phyloP scores from a whole-genome alignment of 495 filamentous ascomycete genomes.

The Hypoxylon lenormandii region DNA sequence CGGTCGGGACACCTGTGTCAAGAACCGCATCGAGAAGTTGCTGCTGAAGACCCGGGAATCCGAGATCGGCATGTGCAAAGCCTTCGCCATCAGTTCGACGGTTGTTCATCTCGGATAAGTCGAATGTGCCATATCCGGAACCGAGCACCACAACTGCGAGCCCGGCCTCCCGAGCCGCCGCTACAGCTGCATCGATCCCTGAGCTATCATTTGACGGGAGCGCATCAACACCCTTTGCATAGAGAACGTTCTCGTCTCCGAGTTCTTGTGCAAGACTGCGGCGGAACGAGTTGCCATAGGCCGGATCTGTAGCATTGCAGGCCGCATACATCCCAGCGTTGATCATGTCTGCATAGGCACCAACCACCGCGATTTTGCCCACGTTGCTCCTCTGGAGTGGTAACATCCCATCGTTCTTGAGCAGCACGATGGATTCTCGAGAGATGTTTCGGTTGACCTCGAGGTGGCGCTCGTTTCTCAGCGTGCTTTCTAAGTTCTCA shows the following conservation, averaged over 20 bases:
- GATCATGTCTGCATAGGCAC: constrained; percentile 33
- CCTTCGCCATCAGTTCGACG: constrained; percentile 25
- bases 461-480: constrained; percentile 23
- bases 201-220: constrained; percentile 19
- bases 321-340: constrained; percentile 33
- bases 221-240: constrained; percentile 25
- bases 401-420: constrained; percentile 26
- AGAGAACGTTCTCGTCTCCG: constrained; percentile 28
- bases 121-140: constrained; percentile 23
- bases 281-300: constrained; percentile 26
- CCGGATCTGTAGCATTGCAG: constrained; percentile 24
- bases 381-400: constrained; percentile 17
- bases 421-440: constrained; percentile 30
- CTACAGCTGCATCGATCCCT: constrained; percentile 26
- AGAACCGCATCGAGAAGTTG: constrained; percentile 26
- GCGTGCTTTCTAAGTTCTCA: constrained; percentile 14
- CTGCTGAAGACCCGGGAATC: constrained; percentile 29
- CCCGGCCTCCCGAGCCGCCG: constrained; percentile 26
- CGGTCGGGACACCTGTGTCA: constrained; percentile 18
- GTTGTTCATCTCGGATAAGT: constrained; percentile 14
- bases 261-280: constrained; percentile 15
- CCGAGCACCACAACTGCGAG: constrained; percentile 26
- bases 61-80: constrained; percentile 22
- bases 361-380: constrained; percentile 32
- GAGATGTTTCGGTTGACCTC: constrained; percentile 36